Evolutionary conservation across 805 yeast species (phyloP), one percentile per base, ranked within the genome.

Genomic region (Pichia scutulata): DNA sequence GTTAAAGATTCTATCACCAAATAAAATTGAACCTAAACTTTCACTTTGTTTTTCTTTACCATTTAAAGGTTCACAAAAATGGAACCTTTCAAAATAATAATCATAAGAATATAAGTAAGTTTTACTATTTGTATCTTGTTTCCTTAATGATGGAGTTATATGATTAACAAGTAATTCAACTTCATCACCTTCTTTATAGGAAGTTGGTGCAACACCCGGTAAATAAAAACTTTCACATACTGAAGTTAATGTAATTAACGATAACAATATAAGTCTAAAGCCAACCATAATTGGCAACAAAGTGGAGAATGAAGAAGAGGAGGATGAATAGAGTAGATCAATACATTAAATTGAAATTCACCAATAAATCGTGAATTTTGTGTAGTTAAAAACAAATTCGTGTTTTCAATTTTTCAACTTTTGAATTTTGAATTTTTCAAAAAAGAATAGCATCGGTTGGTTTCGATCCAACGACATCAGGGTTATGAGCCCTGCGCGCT

Each of bases 401-500:
- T 30, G 39, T 36, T 36, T 18, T 36, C 22, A 36, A 18, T 14
- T 43, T 24, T 26, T 14, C 4, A 28, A 14, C 18, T 30, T 6
- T 21, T 12, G 4, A 10, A 14, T 19, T 28, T 41, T 52, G 49
- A 45, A 49, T 43, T n/a, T n/a, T n/a, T n/a, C 57, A 59, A 64
- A 74, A 72, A 69, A 67, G 61, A 61, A 37, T 84, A 85, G 93
- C 93, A 88, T 85, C 84, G 88, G 88, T 78, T 73, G 87, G 93
- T 86, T 84, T 86, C 93, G 93, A 86, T 86, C 95, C 89, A 74
- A 80, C 89, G 95, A 84, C 92, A 83, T 86, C 92, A 85, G 93
- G 92, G 95, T 86, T 86, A 86, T 86, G 95, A 86, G 95, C 95
- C 93, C 93, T 84, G 92, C 92, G 92, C 93, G 93, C 92, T 86